These are phyloP conservation scores for Emericellopsis terricola DNA, from an alignment of 495 filamentous ascomycete genomes.

Conservation along the genomic window DNA sequence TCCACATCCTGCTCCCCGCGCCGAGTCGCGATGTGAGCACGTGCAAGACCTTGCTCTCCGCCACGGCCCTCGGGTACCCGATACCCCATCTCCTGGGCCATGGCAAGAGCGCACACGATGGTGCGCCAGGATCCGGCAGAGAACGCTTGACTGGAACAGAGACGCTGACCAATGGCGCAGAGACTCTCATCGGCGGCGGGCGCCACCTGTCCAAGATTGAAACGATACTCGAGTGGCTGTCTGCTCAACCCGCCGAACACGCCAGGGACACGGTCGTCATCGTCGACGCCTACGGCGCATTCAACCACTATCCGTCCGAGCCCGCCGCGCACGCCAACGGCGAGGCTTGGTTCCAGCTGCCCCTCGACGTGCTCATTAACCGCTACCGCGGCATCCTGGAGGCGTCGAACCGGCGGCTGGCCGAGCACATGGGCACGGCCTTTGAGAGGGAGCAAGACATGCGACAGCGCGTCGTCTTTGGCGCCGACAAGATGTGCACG, in stretches of 20 bases:
- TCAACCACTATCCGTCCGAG: not conserved
- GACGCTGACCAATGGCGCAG: too few species aligned
- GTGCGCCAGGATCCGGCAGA: too few species aligned
- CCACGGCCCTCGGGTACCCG: constrained; percentile 1
- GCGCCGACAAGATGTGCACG: not conserved
- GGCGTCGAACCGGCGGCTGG: constrained; percentile 5
- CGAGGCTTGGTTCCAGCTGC: constrained; percentile 2
- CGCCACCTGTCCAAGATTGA: not conserved
- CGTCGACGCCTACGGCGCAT: constrained; percentile 2
- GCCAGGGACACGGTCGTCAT: constrained; percentile 3
- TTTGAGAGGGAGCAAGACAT: constrained; percentile 1
- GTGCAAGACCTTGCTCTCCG: constrained; percentile 2
- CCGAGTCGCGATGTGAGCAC: not conserved
- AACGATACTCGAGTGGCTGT: not conserved
- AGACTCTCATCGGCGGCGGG: not conserved
- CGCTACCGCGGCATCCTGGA: constrained; percentile 1
- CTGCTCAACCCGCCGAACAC: not conserved
- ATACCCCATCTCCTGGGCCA: not conserved
- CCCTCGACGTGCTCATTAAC: not conserved
- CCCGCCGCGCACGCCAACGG: not conserved
- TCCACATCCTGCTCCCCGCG: constrained; percentile 2
- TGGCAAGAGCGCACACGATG: not conserved
- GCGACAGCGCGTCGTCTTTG: not conserved
- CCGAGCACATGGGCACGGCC: constrained; percentile 1
- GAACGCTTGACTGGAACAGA: too few species aligned